These are phyloP conservation scores for Ogataea naganishii DNA, from an alignment of 805 yeast species.

Conservation along the genomic window DNA sequence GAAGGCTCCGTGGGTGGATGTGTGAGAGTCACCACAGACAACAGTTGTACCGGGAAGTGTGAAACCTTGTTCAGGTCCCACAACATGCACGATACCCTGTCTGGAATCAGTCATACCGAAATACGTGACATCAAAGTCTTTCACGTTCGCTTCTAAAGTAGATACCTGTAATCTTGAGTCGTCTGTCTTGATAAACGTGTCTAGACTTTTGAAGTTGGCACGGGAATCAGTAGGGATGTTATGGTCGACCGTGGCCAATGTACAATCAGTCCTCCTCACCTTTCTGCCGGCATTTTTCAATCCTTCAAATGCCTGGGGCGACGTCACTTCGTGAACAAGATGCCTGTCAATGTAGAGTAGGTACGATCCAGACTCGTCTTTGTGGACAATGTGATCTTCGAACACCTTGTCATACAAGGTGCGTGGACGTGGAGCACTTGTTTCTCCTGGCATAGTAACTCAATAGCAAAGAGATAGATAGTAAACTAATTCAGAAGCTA, in stretches of 20 bases:
- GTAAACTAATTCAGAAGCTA: too few species aligned
- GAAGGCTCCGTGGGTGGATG: constrained; percentile 98
- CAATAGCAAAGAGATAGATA: too few species aligned
- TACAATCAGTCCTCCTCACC: constrained; percentile 89
- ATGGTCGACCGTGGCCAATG: constrained; percentile 93
- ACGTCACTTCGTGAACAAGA: constrained; percentile 95
- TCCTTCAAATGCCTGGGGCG: constrained; percentile 99
- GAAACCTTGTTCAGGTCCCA: constrained; percentile 99
- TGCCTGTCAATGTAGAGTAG: constrained; percentile 93
- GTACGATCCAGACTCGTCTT: constrained; percentile 80
- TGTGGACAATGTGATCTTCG: constrained; percentile 87
- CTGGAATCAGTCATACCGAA: constrained; percentile 92
- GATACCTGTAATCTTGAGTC: constrained; percentile 90
- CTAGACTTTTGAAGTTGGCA: constrained; percentile 59
- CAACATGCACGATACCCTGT: constrained; percentile 97
- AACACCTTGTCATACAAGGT: constrained; percentile 96
- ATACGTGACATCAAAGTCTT: constrained; percentile 80
- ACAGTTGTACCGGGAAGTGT: constrained; percentile 98
- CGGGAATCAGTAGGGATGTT: constrained; percentile 95
- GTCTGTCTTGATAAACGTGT: constrained; percentile 76
- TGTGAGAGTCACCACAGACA: constrained; percentile 98
- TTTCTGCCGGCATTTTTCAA: constrained; percentile 76
- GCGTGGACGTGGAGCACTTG: constrained; percentile 34
- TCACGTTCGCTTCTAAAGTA: constrained; percentile 89
- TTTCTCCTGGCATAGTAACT: constrained; percentile 25